phyloP scores from a whole-genome alignment of 768 basidiomycete species.

The Suillus ampliporus region DNA sequence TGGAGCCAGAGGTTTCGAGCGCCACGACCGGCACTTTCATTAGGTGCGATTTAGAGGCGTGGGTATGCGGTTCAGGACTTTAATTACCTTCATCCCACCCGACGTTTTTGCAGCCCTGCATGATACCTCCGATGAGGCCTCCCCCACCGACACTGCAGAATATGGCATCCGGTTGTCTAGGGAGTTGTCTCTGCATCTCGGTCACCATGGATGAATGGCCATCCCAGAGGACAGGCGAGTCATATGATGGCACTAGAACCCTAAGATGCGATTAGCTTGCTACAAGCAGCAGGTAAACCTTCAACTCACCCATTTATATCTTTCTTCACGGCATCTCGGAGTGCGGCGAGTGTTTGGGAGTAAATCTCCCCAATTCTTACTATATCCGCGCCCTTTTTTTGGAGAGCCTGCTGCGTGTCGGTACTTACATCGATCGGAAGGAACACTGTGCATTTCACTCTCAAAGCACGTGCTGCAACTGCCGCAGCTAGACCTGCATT shows the following conservation, averaged over 20 bases:
- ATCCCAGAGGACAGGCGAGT: constrained; percentile 71
- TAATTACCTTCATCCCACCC: constrained; percentile 73
- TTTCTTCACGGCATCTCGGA: constrained; percentile 48
- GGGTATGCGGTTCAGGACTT: neutral
- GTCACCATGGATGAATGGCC: constrained; percentile 77
- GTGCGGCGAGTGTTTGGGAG: constrained; percentile 58
- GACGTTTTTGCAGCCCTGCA: constrained; percentile 64
- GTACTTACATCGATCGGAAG: constrained; percentile 60
- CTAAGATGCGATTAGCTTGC: constrained; percentile 39
- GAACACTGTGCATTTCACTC: constrained; percentile 68
- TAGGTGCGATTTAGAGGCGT: constrained; percentile 9
- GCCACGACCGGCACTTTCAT: constrained; percentile 65
- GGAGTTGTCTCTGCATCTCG: constrained; percentile 64
- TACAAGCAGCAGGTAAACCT: neutral
- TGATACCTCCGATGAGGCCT: constrained; percentile 72
- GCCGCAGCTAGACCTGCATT: constrained; percentile 82
- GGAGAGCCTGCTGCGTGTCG: constrained; percentile 56
- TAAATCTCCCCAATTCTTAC: constrained; percentile 64
- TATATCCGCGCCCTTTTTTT: constrained; percentile 59
- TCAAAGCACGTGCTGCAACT: constrained; percentile 59
- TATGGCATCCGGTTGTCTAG: constrained; percentile 65
- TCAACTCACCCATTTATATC: constrained; percentile 59
- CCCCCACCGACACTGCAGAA: constrained; percentile 82
- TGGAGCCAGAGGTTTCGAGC: constrained; percentile 73
- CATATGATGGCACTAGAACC: constrained; percentile 74